These are phyloP conservation scores for Xylaria sp. DNA, from an alignment of 2,329 filamentous ascomycete species.

Conservation along the genomic window DNA sequence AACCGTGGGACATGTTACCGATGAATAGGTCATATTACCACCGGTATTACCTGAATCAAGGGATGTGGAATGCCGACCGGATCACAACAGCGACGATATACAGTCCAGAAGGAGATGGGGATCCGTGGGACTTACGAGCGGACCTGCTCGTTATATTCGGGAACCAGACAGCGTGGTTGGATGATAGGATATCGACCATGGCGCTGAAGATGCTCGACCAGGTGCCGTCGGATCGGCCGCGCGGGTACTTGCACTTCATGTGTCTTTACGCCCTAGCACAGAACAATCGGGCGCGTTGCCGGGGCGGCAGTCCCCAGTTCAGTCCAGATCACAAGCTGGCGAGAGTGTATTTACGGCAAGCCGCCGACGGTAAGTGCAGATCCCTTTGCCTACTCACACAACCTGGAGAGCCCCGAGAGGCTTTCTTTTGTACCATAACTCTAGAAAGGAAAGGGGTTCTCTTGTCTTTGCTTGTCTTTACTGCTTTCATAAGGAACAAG, in stretches of 20 bases:
- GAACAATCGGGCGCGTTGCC: slow-evolving; percentile 36
- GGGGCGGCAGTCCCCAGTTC: slow-evolving; percentile 23
- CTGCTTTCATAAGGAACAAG: neutral
- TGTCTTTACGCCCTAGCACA: slow-evolving; percentile 42
- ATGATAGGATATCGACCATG: slow-evolving; percentile 41
- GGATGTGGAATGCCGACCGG: slow-evolving; percentile 40
- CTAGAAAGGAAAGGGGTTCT: neutral
- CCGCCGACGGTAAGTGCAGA: slow-evolving; percentile 37
- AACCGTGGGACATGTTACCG: slow-evolving; percentile 45
- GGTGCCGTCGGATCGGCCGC: slow-evolving; percentile 35
- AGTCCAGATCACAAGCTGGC: slow-evolving; percentile 41
- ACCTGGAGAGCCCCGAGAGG: neutral
- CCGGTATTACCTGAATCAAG: slow-evolving; percentile 45
- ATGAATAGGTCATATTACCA: slow-evolving; percentile 41
- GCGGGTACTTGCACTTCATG: slow-evolving; percentile 42
- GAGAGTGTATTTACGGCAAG: slow-evolving; percentile 40
- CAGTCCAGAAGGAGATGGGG: slow-evolving; percentile 34
- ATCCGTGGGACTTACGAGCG: slow-evolving; percentile 41
- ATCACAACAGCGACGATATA: slow-evolving; percentile 43
- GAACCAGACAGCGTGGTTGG: slow-evolving; percentile 41
- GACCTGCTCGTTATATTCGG: slow-evolving; percentile 45
- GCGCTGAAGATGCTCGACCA: slow-evolving; percentile 40
- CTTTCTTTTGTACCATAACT: neutral
- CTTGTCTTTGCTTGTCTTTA: neutral
- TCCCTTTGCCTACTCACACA: neutral